Percentiles rank a stretch among this genome's conserved stretches.
Conservation (phyloP, 108 stramenopile genomes). For the Pelagomonas calceolata region DNA sequence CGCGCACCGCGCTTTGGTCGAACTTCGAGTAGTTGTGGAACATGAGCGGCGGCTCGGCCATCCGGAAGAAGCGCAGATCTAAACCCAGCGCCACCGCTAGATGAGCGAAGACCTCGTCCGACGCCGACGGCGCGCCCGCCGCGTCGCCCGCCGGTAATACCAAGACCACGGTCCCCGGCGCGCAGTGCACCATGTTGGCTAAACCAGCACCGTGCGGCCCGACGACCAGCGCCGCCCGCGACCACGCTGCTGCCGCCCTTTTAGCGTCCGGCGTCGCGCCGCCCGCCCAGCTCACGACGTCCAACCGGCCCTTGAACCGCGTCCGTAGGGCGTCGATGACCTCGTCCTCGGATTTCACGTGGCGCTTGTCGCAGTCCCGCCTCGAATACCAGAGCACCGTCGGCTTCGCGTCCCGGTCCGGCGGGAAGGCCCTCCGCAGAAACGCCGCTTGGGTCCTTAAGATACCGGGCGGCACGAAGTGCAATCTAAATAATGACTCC, state of each 20-base stretch:
- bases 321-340: neutral
- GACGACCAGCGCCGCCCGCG: neutral
- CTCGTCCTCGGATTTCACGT: neutral
- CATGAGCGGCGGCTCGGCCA: too few relatives aligned
- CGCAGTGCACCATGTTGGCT: neutral
- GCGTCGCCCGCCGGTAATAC: too few relatives aligned
- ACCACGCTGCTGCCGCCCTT: neutral
- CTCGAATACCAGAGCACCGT: neutral
- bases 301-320: neutral
- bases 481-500: neutral
- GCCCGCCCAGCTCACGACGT: neutral
- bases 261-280: neutral
- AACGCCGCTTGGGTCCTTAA: neutral
- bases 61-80: too few relatives aligned
- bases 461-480: neutral
- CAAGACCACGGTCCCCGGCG: neutral
- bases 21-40: too few relatives aligned
- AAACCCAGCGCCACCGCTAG: too few relatives aligned
- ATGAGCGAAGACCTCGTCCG: too few relatives aligned
- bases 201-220: neutral
- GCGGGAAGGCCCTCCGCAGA: neutral
- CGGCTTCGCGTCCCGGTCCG: neutral
- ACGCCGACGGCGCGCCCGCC: too few relatives aligned
- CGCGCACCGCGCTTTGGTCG: too few relatives aligned
- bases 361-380: neutral